A percentile compares a stretch with the other conserved stretches of the same genome.
phyloP scores from a whole-genome alignment of 2,329 filamentous ascomycete genomes.

The Colletotrichum sp. region DNA sequence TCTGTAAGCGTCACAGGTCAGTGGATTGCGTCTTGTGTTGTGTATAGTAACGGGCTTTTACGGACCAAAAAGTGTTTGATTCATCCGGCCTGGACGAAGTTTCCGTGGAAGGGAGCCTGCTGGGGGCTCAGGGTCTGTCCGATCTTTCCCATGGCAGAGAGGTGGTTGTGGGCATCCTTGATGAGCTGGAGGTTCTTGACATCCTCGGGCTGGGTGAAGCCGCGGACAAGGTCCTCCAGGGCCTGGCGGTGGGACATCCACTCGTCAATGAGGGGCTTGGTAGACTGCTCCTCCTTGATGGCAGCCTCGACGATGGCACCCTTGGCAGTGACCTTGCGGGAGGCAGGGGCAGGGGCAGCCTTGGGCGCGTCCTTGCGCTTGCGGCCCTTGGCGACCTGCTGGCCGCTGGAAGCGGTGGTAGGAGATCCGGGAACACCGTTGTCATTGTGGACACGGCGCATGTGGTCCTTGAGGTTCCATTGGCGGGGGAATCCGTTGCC shows the following conservation, averaged over 20 bases:
- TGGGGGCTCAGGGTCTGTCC: slow-evolving; percentile 37
- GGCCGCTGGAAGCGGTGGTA: slow-evolving; percentile 26
- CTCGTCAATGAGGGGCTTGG: slow-evolving; percentile 52
- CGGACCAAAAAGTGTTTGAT: slow-evolving; percentile 19
- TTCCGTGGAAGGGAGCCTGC: slow-evolving; percentile 6
- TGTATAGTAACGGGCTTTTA: background rate
- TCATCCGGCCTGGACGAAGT: slow-evolving; percentile 35
- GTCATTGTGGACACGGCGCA: slow-evolving; percentile 89
- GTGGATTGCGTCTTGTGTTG: background rate
- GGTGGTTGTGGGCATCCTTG: slow-evolving; percentile 52
- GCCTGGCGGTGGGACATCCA: slow-evolving; percentile 68
- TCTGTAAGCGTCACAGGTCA: background rate
- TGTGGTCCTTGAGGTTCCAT: slow-evolving; percentile 97
- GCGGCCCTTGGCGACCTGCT: slow-evolving; percentile 52
- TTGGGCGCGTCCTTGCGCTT: slow-evolving; percentile 63
- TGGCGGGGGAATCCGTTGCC: slow-evolving; percentile 92
- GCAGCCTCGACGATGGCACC: slow-evolving; percentile 36
- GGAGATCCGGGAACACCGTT: slow-evolving; percentile 51
- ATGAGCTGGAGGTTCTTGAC: slow-evolving; percentile 60
- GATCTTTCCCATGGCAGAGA: slow-evolving; percentile 59
- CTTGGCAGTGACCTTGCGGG: slow-evolving; percentile 57
- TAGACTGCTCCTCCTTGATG: slow-evolving; percentile 36
- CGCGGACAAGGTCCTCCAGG: slow-evolving; percentile 63
- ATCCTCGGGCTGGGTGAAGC: slow-evolving; percentile 54
- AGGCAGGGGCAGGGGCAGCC: slow-evolving; percentile 33